Base-by-base conservation (phyloP, 805 yeast genomes). In the Torulaspora franciscae region DNA sequence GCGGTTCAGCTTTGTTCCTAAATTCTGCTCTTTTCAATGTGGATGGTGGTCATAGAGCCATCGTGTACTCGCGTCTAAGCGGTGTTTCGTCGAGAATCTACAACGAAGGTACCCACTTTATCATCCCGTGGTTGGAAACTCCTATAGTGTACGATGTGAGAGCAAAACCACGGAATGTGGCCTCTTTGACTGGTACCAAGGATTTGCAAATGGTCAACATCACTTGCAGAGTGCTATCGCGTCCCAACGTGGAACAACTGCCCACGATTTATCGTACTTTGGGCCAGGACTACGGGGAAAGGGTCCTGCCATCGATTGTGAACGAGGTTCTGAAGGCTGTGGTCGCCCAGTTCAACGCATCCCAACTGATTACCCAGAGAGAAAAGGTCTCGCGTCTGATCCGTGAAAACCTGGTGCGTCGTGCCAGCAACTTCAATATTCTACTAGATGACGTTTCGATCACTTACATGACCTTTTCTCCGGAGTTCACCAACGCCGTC, bases 11-110 rank as follows among this genome's bases (percentile, higher is more conserved):
- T 2, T 40, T 77, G 34, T 61, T 75, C 22, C 51, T 76, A 30
- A 78, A 81, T 55, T 69, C 78, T 32, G 72, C 89, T 1, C 68
- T 84, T 28, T 84, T 81, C 69, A 84, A 83, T 64, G 99, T 93
- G 48, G 98, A 93, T 68, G 99, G 99, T 80, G 99, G 99, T 68
- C 98, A 91, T 67, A 77, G 99, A 63, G 99, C 97, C 13, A 90
- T 93, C 60, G 77, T 93, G 30, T 93, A 93, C 66, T 88, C 95
- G 22, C 80, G 99, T 62, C 40, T 89, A 23, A 75, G 79, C 40
- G 99, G 99, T 62, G 82, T 93, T 38, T 85, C 81, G 61, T 81
- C 90, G 13, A 77, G 74, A 48, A 87, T 93, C 52, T 88, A 82
- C 64, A 79, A 79, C 38, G 99, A 93, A 72, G 99, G 99, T 55